Percentiles rank a stretch among this genome's conserved stretches.
phyloP scores from a whole-genome alignment of 108 stramenopile genomes.

The Fragilariopsis cylindrus region DNA sequence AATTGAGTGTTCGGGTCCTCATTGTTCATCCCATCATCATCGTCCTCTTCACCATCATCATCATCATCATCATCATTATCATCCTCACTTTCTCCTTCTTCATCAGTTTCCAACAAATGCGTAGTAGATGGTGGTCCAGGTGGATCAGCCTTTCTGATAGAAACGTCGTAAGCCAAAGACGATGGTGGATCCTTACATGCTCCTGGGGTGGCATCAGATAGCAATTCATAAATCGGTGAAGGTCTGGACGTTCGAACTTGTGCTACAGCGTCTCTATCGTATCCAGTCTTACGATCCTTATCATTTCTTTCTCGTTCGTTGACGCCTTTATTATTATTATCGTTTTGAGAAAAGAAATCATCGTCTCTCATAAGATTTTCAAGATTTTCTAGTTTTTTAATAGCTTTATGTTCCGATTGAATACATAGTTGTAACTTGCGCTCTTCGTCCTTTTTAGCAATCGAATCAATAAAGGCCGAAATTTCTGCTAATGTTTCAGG shows the following conservation, averaged over 20 bases:
- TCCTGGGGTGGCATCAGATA: slow-evolving; percentile 14
- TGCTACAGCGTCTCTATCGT: background rate
- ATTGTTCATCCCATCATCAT: slow-evolving; percentile 2
- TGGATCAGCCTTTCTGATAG: slow-evolving; percentile 17
- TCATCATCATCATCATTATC: slow-evolving; percentile 37
- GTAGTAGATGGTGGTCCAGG: slow-evolving; percentile 10
- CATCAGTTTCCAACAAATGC: background rate
- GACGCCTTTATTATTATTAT: background rate
- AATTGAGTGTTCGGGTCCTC: background rate
- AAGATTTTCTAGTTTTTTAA: background rate
- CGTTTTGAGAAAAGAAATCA: background rate
- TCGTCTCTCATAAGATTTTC: background rate
- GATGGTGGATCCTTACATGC: slow-evolving; percentile 24
- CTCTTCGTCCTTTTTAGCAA: slow-evolving; percentile 11
- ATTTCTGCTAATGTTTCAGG: slow-evolving; percentile 45
- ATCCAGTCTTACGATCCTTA: too few species aligned
- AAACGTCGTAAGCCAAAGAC: slow-evolving; percentile 6
- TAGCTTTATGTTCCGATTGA: background rate
- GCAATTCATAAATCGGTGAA: slow-evolving; percentile 30
- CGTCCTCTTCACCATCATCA: slow-evolving; percentile 23
- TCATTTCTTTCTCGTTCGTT: background rate
- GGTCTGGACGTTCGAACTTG: slow-evolving; percentile 23
- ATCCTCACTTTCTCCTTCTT: slow-evolving; percentile 20
- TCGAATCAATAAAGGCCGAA: slow-evolving; percentile 33
- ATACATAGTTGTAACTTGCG: too few species aligned